phyloP scores from a whole-genome alignment of 805 yeast genomes.

The Barnettozyma pratensis region DNA sequence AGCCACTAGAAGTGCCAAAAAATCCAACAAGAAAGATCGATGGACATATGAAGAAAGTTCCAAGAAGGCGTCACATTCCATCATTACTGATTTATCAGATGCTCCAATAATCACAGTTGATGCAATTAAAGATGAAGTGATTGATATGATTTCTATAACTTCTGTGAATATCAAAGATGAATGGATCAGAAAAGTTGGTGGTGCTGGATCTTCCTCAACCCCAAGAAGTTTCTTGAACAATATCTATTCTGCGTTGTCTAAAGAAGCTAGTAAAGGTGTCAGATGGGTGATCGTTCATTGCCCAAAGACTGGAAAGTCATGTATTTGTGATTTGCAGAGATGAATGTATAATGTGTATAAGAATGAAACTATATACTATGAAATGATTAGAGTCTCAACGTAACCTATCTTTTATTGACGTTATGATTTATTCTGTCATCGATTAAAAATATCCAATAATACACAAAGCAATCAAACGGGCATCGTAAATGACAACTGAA shows the following conservation, averaged over 20 bases:
- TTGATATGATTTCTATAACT: slow-evolving; percentile 77
- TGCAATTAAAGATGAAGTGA: slow-evolving; percentile 69
- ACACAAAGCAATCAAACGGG: no score
- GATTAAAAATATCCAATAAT: no score
- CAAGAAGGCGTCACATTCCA: slow-evolving; percentile 48
- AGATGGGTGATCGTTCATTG: slow-evolving; percentile 75
- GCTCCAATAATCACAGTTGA: slow-evolving; percentile 81
- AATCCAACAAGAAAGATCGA: slow-evolving; percentile 68
- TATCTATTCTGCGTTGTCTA: slow-evolving; percentile 65
- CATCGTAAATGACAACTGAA: no score
- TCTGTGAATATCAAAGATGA: slow-evolving; percentile 75
- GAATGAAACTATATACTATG: no score
- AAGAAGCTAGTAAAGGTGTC: slow-evolving; percentile 67
- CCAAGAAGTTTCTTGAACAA: slow-evolving; percentile 77
- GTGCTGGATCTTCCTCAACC: slow-evolving; percentile 67
- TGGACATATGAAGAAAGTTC: slow-evolving; percentile 76
- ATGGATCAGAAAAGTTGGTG: slow-evolving; percentile 74
- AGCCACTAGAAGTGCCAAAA: slow-evolving; percentile 73
- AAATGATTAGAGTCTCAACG: no score
- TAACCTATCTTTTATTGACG: no score
- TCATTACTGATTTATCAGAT: slow-evolving; percentile 48
- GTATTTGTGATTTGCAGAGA: slow-evolving; percentile 62
- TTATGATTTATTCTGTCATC: no score
- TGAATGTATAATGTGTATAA: slow-evolving; percentile 2
- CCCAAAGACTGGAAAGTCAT: slow-evolving; percentile 68